Evolutionary conservation across 371 early-diverging fungal genomes (phyloP).

Genomic region (Nematocida sp.): DNA sequence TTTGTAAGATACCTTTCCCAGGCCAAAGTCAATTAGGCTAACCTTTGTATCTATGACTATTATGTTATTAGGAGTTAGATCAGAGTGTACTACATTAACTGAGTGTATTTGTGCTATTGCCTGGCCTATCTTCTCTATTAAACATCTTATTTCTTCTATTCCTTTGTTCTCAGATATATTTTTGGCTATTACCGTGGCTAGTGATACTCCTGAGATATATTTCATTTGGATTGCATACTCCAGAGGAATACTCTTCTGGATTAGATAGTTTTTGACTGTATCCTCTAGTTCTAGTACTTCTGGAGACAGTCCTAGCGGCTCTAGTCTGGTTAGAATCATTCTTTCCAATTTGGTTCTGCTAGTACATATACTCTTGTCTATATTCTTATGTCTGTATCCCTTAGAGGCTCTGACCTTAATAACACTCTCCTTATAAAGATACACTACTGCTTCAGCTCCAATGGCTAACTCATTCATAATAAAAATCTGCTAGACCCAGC

Average conservation of each 20-base stretch:
- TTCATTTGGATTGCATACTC: constrained; percentile 58
- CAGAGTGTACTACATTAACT: constrained; percentile 82
- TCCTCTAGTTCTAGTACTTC: background rate
- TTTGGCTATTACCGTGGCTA: constrained; percentile 20
- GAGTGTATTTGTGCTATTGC: constrained; percentile 74
- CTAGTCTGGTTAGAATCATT: constrained; percentile 52
- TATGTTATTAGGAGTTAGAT: constrained; percentile 91
- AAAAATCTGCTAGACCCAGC: too few species aligned
- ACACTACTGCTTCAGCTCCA: constrained; percentile 63
- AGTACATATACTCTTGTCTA: constrained; percentile 57
- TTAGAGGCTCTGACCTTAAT: constrained; percentile 57
- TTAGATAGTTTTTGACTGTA: background rate
- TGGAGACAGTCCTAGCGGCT: constrained; percentile 19
- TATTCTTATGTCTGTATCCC: constrained; percentile 56
- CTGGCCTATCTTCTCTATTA: constrained; percentile 39
- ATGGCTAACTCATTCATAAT: background rate
- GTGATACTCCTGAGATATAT: constrained; percentile 48
- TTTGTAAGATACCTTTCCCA: constrained; percentile 74
- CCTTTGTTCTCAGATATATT: background rate
- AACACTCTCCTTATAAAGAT: constrained; percentile 29
- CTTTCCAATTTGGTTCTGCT: constrained; percentile 56
- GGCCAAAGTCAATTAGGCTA: constrained; percentile 87
- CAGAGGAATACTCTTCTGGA: background rate
- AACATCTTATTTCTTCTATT: background rate
- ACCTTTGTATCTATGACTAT: constrained; percentile 67